Percentiles rank a stretch among this genome's conserved stretches.
These are phyloP conservation scores for Xylaria digitata DNA, from an alignment of 2,329 filamentous ascomycete genomes.

Conservation along the genomic window DNA sequence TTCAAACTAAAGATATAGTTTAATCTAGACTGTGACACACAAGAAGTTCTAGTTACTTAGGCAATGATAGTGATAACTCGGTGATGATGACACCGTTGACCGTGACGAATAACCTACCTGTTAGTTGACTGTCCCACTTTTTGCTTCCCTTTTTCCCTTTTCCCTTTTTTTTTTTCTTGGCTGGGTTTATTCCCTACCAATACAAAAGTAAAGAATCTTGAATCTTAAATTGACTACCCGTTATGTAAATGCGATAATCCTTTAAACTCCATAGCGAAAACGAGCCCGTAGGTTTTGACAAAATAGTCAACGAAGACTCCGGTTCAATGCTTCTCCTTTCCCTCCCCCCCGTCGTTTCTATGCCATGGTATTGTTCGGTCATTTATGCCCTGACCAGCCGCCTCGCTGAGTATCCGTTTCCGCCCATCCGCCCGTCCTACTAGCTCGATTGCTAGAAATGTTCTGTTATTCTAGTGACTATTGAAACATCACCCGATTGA, in stretches of 20 bases:
- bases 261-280: neutral
- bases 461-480: neutral
- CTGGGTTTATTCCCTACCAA: too few species aligned
- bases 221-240: constrained; percentile 2
- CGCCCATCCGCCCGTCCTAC: neutral
- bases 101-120: too few species aligned
- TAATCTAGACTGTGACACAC: too few species aligned
- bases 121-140: too few species aligned
- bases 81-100: too few species aligned
- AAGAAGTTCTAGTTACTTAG: too few species aligned
- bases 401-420: neutral
- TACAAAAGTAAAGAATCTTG: neutral
- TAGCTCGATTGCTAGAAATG: neutral
- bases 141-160: too few species aligned
- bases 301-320: constrained; percentile 32
- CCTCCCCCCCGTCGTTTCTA: neutral
- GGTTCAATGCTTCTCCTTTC: constrained; percentile 23
- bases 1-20: neutral
- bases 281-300: neutral
- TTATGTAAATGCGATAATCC: constrained; percentile 28
- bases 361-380: constrained; percentile 25
- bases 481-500: neutral
- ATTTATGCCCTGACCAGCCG: neutral
- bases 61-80: too few species aligned
- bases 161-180: too few species aligned